These are phyloP conservation scores for Leptosphaerulina australis DNA, from an alignment of 2,329 filamentous ascomycete genomes.

Conservation along the genomic window DNA sequence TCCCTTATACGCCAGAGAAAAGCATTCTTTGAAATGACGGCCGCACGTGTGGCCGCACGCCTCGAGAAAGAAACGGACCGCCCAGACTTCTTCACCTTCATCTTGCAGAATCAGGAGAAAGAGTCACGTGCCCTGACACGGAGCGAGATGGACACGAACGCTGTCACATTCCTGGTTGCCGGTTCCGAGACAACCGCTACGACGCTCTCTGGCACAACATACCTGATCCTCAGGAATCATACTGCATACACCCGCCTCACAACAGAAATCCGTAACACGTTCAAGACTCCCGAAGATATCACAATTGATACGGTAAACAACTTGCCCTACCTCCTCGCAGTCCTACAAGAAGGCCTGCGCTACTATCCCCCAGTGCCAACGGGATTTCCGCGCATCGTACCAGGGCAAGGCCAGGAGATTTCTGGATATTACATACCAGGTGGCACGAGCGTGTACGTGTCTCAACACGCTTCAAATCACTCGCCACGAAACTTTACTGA, in stretches of 20 bases:
- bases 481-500: slow-evolving; percentile 36
- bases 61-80: slow-evolving; percentile 24
- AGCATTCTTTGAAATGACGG: slow-evolving; percentile 25
- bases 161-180: slow-evolving; percentile 46
- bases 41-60: slow-evolving; percentile 25
- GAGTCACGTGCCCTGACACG: slow-evolving; percentile 24
- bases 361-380: slow-evolving; percentile 40
- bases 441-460: slow-evolving; percentile 35
- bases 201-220: slow-evolving; percentile 51
- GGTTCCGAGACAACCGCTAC: slow-evolving; percentile 58
- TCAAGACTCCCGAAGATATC: slow-evolving; percentile 27
- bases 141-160: slow-evolving; percentile 46
- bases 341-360: slow-evolving; percentile 34
- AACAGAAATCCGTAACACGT: slow-evolving; percentile 32
- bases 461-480: slow-evolving; percentile 41
- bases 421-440: slow-evolving; percentile 37
- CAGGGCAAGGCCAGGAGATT: slow-evolving; percentile 30
- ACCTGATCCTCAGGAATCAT: slow-evolving; percentile 45
- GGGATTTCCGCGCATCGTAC: slow-evolving; percentile 38
- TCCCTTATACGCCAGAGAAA: slow-evolving; percentile 14
- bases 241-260: slow-evolving; percentile 26
- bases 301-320: slow-evolving; percentile 35
- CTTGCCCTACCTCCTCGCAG: slow-evolving; percentile 38
- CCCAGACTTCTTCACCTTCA: slow-evolving; percentile 36
- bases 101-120: slow-evolving; percentile 31